Conservation (phyloP, 2,329 filamentous ascomycete species). For the Colletotrichum brevisporum region DNA sequence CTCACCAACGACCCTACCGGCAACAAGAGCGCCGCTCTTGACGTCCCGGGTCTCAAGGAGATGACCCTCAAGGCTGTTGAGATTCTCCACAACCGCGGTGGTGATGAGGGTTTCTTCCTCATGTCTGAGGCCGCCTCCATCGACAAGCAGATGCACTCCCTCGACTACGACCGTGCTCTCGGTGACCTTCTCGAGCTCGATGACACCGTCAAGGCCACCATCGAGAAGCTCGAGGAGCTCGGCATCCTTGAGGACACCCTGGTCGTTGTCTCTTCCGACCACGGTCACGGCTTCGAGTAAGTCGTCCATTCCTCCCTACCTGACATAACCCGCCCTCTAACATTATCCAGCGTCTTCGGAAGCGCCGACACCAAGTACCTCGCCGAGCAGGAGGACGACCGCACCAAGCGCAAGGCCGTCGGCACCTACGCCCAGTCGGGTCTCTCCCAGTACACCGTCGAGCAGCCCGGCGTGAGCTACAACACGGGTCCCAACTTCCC, state of each 20-base stretch:
- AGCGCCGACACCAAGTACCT: conserved; percentile 86
- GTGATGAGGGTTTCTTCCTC: conserved; percentile 84
- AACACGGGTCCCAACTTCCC: conserved; percentile 83
- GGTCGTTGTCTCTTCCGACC: conserved; percentile 86
- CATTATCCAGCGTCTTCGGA: conserved; percentile 73
- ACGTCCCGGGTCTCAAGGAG: conserved; percentile 87
- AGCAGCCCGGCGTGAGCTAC: conserved; percentile 74
- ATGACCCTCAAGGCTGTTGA: conserved; percentile 92
- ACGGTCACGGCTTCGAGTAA: conserved; percentile 87
- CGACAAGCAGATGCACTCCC: conserved; percentile 90
- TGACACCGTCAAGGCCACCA: conserved; percentile 83
- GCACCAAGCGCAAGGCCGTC: conserved; percentile 81
- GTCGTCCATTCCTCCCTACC: conserved; percentile 23
- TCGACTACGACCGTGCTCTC: conserved; percentile 89
- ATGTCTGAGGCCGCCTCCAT: conserved; percentile 90
- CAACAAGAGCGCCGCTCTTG: conserved; percentile 72
- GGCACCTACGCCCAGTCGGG: conserved; percentile 82
- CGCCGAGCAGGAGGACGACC: conserved; percentile 73
- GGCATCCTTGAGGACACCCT: conserved; percentile 81
- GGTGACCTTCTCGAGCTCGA: conserved; percentile 89
- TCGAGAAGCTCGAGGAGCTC: conserved; percentile 76
- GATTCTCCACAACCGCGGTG: conserved; percentile 76
- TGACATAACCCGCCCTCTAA: neutral
- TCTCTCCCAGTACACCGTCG: conserved; percentile 79
- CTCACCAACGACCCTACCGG: conserved; percentile 80